Evolutionary conservation across 1,284 basidiomycete genomes (phyloP).

Genomic region (Mycena citricolor): DNA sequence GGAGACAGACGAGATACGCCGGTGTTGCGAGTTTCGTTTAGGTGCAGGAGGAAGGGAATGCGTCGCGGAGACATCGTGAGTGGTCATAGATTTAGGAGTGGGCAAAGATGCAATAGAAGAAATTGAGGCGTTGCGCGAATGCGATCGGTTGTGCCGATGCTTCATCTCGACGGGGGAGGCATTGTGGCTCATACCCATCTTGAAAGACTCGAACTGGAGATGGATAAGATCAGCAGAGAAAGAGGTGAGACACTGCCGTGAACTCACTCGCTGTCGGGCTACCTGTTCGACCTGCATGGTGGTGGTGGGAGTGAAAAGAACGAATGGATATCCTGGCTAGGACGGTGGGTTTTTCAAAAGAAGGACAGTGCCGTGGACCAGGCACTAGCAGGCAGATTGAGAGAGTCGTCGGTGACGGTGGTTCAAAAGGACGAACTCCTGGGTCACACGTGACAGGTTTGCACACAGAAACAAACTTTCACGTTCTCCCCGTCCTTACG

Average conservation of each 20-base stretch:
- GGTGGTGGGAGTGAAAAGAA: conserved; percentile 22
- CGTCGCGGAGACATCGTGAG: conserved; percentile 36
- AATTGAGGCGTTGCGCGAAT: conserved; percentile 64
- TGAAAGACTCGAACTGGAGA: conserved; percentile 26
- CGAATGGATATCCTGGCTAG: conserved; percentile 20
- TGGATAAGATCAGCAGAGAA: not conserved
- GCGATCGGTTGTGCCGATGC: conserved; percentile 63
- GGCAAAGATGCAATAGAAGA: conserved; percentile 41
- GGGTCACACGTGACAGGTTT: too few species aligned
- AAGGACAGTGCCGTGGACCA: conserved; percentile 21
- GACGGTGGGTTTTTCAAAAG: conserved; percentile 16
- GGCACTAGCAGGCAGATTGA: conserved; percentile 20
- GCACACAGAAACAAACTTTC: too few species aligned
- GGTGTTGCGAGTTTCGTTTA: conserved; percentile 75
- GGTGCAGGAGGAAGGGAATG: conserved; percentile 35
- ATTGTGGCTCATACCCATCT: conserved; percentile 19
- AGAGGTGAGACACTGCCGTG: not conserved
- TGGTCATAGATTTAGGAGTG: conserved; percentile 35
- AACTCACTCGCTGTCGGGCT: conserved; percentile 18
- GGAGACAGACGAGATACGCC: conserved; percentile 79
- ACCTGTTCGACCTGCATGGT: conserved; percentile 22
- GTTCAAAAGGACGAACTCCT: conserved; percentile 5
- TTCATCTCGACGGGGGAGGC: conserved; percentile 20
- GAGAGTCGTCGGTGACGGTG: conserved; percentile 5
- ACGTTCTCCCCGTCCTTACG: too few species aligned